A percentile compares a stretch with the other conserved stretches of the same genome.
These are phyloP conservation scores for Penicillium egyptiacum DNA, from an alignment of 495 filamentous ascomycete genomes.

Conservation along the genomic window DNA sequence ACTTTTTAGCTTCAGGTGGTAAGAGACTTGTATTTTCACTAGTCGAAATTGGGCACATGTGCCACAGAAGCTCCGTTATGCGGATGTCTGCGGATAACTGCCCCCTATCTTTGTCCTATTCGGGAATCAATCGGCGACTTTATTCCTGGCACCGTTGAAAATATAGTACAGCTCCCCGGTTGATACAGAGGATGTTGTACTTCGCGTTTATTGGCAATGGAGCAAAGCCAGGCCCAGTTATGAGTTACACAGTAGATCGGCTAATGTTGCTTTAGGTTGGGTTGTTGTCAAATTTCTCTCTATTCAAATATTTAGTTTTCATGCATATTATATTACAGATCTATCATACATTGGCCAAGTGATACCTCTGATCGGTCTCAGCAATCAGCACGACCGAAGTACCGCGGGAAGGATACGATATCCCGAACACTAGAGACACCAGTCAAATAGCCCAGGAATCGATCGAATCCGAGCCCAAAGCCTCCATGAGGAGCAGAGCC, in stretches of 20 bases:
- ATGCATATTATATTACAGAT: constrained; percentile 21
- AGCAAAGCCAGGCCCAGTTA: not conserved
- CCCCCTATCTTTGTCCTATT: not conserved
- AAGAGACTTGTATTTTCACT: constrained; percentile 6
- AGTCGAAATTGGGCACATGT: constrained; percentile 5
- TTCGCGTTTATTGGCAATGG: not conserved
- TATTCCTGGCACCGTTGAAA: not conserved
- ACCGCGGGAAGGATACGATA: constrained; percentile 84
- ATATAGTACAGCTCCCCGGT: not conserved
- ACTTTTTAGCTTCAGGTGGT: not conserved
- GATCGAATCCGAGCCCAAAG: constrained; percentile 92
- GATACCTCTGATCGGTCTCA: constrained; percentile 33
- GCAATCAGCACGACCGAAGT: constrained; percentile 89
- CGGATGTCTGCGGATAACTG: constrained; percentile 4
- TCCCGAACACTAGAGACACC: constrained; percentile 85
- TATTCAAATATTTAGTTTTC: not conserved
- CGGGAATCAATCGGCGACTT: not conserved
- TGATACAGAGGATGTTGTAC: not conserved
- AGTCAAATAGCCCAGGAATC: constrained; percentile 80
- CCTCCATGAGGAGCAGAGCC: constrained; percentile 95
- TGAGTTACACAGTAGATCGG: not conserved
- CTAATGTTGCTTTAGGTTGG: not conserved
- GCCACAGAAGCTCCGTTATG: constrained; percentile 8
- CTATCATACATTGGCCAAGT: constrained; percentile 18
- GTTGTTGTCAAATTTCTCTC: not conserved